These are phyloP conservation scores for Starmerella etchellsii DNA, from an alignment of 805 yeast genomes.

Conservation along the genomic window DNA sequence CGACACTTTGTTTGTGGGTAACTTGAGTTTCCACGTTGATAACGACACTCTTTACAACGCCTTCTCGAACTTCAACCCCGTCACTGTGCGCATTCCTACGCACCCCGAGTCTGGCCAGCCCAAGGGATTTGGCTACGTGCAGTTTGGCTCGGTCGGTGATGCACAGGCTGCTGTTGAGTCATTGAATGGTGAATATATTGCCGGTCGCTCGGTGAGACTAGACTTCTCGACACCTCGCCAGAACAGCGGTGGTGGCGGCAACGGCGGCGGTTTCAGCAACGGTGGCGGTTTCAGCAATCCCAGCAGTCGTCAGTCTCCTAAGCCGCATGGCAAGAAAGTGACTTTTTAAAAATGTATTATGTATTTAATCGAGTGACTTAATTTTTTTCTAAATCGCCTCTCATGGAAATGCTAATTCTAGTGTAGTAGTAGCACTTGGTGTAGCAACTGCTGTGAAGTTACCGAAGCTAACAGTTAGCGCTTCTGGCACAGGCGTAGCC, in stretches of 20 bases:
- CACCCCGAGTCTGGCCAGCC: constrained; percentile 98
- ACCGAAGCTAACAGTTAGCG: neutral
- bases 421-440: neutral
- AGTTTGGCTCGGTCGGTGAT: constrained; percentile 72
- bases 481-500: constrained; percentile 3
- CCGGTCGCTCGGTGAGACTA: constrained; percentile 86
- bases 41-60: constrained; percentile 63
- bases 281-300: neutral
- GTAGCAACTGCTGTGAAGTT: neutral
- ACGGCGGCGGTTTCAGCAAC: constrained; percentile 19
- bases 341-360: constrained; percentile 9
- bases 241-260: constrained; percentile 29
- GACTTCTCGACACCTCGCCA: constrained; percentile 91
- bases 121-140: constrained; percentile 98
- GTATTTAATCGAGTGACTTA: neutral
- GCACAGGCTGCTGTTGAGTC: constrained; percentile 81
- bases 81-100: constrained; percentile 90
- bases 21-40: constrained; percentile 80
- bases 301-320: constrained; percentile 1
- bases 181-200: constrained; percentile 76
- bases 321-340: constrained; percentile 20
- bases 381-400: neutral
- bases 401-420: no score
- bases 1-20: constrained; percentile 92
- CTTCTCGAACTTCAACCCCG: constrained; percentile 60